Base-by-base conservation (phyloP, 2,329 filamentous ascomycete genomes). In the Tympanopsis confertula region DNA sequence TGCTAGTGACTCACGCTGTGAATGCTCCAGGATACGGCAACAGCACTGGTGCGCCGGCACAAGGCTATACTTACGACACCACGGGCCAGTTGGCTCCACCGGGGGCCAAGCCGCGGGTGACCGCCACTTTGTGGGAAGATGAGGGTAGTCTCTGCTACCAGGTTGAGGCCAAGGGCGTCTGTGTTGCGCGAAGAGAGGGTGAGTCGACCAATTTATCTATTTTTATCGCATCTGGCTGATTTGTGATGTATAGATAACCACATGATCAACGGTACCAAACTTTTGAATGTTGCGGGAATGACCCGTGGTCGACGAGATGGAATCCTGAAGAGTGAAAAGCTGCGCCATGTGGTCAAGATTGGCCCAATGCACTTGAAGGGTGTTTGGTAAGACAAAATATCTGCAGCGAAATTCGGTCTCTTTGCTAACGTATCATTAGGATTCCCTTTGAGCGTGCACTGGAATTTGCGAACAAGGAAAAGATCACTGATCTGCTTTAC, bases 401-500 rank as follows among this genome's bases (percentile, higher is more conserved):
- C 37, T 39, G 39, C 36, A 41, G 38, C 26, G 42, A 26, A 37
- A 36, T 35, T 37, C 36, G 15, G 24, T 12, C 39, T 40, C 26
- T 35, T 36, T 49, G 39, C 46, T 20, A 18, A 14, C n/a, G 5
- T 22, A 32, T 24, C n/a, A 36, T 14, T 49, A 95, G 88, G 88
- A 98, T 98, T 52, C 91, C 91, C 2, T 96, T 94, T 51, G 91
- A 96, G 50, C 82, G 91, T 47, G 91, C 91, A n/a, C 66, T 98
- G 38, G 91, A 96, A 51, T 96, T 98, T 56, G 91, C 91, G 46
- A 98, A 98, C 67, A 96, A 95, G 71, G 91, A 98, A 62, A 96
- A 96, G 65, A 98, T 96, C 45, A 96, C 91, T 0, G 89, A 96
- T 61, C 67, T 88, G 35, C 66, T 96, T 39, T 98, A 96, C 58